Conservation (phyloP, 169 alveolate species). For the Cryptosporidium viatorum region DNA sequence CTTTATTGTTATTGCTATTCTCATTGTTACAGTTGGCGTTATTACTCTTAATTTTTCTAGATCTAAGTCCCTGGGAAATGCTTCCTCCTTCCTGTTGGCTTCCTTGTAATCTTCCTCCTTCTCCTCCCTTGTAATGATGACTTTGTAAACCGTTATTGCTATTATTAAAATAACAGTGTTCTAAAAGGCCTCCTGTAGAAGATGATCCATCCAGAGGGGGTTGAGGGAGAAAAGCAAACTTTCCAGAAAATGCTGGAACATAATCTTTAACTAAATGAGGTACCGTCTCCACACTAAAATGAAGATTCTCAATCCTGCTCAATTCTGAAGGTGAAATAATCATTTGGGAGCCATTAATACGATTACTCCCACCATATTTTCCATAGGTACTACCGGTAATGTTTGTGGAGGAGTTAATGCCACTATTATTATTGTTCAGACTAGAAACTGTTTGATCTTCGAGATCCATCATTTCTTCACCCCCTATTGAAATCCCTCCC, state of each 20-base stretch:
- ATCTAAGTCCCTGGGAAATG: slow-evolving; percentile 46
- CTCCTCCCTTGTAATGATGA: background rate
- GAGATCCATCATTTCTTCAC: background rate
- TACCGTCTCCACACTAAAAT: slow-evolving; percentile 22
- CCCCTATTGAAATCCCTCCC: background rate
- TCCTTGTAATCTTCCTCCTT: slow-evolving; percentile 5
- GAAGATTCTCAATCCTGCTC: slow-evolving; percentile 53
- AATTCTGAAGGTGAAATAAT: slow-evolving; percentile 20
- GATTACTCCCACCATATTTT: background rate
- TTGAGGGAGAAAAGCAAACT: slow-evolving; percentile 46
- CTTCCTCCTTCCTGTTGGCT: background rate
- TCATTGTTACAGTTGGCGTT: background rate
- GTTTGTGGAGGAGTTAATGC: background rate
- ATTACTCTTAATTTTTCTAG: slow-evolving; percentile 12
- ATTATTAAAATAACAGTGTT: background rate
- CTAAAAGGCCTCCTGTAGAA: background rate
- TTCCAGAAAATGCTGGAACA: slow-evolving; percentile 69
- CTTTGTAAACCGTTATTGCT: background rate
- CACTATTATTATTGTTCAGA: background rate
- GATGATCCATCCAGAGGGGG: slow-evolving; percentile 45
- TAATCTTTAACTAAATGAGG: slow-evolving; percentile 55
- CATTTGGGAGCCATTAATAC: background rate
- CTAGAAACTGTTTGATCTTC: background rate
- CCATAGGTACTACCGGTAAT: background rate
- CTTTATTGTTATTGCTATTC: background rate